Percentiles rank a stretch among this genome's conserved stretches.
Evolutionary conservation across 2,329 filamentous ascomycete species (phyloP).

Genomic region (Nemania abortiva): DNA sequence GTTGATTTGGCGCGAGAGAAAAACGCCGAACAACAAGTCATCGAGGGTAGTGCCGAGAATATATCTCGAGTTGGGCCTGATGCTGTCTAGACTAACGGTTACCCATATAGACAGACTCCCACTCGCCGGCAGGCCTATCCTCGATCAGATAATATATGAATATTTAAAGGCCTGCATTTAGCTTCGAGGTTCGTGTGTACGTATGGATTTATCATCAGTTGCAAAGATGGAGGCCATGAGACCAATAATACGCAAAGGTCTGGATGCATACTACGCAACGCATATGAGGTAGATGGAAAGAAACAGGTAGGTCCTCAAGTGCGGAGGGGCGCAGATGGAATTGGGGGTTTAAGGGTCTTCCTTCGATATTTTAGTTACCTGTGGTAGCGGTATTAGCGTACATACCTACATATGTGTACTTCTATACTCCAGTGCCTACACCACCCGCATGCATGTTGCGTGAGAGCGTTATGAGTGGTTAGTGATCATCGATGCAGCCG

Average conservation of each 20-base stretch:
- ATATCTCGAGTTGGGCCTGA: neutral
- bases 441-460: neutral
- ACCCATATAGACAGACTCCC: no score
- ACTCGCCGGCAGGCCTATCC: neutral
- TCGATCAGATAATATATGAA: neutral
- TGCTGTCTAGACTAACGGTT: neutral
- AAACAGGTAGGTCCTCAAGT: no score
- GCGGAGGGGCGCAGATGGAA: neutral
- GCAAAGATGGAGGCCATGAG: neutral
- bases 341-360: constrained; percentile 1
- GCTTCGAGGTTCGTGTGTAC: neutral
- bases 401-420: neutral
- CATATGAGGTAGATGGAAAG: no score
- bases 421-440: neutral
- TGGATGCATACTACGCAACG: neutral
- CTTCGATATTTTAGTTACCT: neutral
- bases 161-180: neutral
- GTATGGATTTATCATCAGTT: neutral
- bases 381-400: neutral
- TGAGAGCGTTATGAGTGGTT: constrained; percentile 4
- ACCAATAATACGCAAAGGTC: neutral
- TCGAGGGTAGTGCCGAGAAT: neutral
- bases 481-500: neutral
- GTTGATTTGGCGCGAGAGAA: neutral
- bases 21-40: neutral